Evolutionary conservation across 495 filamentous ascomycete species (phyloP).

Genomic region (Tuber indicum): DNA sequence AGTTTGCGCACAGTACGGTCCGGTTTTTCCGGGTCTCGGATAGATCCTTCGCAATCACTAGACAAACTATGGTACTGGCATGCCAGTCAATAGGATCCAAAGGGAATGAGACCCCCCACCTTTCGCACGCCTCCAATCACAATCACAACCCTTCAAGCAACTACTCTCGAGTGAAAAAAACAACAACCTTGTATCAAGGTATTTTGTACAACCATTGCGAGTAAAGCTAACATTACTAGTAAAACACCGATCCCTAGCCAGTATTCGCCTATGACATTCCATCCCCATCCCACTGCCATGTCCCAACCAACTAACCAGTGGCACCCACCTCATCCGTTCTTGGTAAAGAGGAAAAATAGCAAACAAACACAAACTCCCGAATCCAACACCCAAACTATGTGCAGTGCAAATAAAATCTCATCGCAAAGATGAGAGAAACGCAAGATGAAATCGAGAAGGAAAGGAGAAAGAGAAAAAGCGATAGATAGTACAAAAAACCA

Average conservation of each 20-base stretch:
- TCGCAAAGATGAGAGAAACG: background rate
- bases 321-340: background rate
- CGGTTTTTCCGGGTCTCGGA: background rate
- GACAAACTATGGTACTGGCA: background rate
- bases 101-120: background rate
- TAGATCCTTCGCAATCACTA: background rate
- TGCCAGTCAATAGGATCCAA: background rate
- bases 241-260: background rate
- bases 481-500: background rate
- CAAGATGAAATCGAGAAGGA: background rate
- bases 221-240: background rate
- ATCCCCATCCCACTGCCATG: background rate
- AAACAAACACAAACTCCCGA: background rate
- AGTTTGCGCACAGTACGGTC: background rate
- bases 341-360: background rate
- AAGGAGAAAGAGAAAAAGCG: background rate
- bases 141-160: background rate
- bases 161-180: background rate
- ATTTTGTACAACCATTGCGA: background rate
- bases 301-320: background rate
- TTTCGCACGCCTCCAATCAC: background rate
- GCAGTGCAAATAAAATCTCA: background rate
- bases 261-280: background rate
- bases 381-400: conserved; percentile 1
- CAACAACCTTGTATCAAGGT: background rate